Base-by-base conservation (phyloP, 2,329 filamentous ascomycete genomes). In the Peltaster fructicola region DNA sequence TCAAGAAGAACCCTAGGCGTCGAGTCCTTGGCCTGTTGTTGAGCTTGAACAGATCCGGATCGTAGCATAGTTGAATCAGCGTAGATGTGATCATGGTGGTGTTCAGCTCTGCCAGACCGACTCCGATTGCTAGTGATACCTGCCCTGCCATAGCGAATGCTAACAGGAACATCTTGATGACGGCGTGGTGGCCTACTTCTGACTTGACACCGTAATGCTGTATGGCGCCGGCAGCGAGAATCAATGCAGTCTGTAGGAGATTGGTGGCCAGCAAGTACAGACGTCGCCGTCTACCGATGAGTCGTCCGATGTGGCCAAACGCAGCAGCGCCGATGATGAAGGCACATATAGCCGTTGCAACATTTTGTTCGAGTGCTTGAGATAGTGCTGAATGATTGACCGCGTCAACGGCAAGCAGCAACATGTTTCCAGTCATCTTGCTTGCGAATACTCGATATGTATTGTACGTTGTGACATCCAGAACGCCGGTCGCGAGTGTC, bases 381-480 rank as follows among this genome's bases (percentile, higher is more conserved):
- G n/a, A n/a, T n/a, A 11, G 21, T 27, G 21, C n/a, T 7, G 6
- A 13, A n/a, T 13, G 9, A 9, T 4, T 8, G 11, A 18, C 10
- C 17, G 23, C 3, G 14, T 18, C 3, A 8, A 5, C 4, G 4
- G 13, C 24, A 13, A 28, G 27, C 11, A 5, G 3, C 19, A 18
- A 11, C 10, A 14, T 63, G 2, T 61, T 56, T 14, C 41, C 40
- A 2, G 41, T 45, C 12, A 40, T 38, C 25, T 45, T 45, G 4
- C 38, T 41, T 7, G 38, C 35, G 23, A 43, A 45, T 15, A 43
- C 34, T 20, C 30, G 29, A 28, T 42, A 43, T 18, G 32, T 37
- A 9, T 33, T 36, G 34, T 35, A 43, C n/a, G 41, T 45, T 30
- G 40, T 39, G 11, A 37, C 35, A 20, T 45, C 41, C 9, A 43